Conservation (phyloP, 2,329 filamentous ascomycete genomes). For the Penicillium capsulatum region DNA sequence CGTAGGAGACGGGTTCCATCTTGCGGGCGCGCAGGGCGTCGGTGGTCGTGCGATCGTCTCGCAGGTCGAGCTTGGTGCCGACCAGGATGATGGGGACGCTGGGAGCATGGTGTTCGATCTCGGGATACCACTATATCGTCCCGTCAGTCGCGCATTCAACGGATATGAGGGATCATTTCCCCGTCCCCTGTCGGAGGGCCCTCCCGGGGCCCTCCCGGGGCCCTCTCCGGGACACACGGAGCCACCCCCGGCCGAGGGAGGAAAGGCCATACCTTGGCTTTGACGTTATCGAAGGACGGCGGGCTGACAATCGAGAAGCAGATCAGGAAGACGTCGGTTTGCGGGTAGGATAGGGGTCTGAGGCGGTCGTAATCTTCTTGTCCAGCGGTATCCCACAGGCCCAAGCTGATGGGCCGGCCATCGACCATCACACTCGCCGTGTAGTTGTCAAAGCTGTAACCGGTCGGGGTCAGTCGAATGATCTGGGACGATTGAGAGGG, state of each 20-base stretch:
- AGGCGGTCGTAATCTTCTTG: slow-evolving; percentile 98
- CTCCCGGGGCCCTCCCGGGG: no score
- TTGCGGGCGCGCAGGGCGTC: slow-evolving; percentile 83
- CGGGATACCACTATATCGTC: slow-evolving; percentile 78
- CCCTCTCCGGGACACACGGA: no score
- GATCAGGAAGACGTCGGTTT: slow-evolving; percentile 97
- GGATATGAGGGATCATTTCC: no score
- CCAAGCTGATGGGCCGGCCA: slow-evolving; percentile 93
- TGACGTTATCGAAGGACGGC: slow-evolving; percentile 97
- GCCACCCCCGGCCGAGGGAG: no score
- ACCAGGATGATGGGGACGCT: slow-evolving; percentile 95
- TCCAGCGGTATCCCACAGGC: slow-evolving; percentile 96
- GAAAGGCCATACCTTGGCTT: slow-evolving; percentile 72
- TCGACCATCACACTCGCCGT: slow-evolving; percentile 99
- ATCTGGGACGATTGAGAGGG: neutral
- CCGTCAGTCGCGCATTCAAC: slow-evolving; percentile 10
- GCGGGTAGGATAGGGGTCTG: slow-evolving; percentile 91
- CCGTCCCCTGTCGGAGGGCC: no score
- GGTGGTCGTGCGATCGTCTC: slow-evolving; percentile 78
- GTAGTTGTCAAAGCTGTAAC: slow-evolving; percentile 88
- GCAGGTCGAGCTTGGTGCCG: slow-evolving; percentile 91
- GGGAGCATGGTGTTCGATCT: slow-evolving; percentile 95
- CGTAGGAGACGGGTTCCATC: slow-evolving; percentile 95
- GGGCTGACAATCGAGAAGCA: slow-evolving; percentile 98
- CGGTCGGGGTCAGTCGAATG: slow-evolving; percentile 2